Conservation (phyloP, 2,329 filamentous ascomycete genomes). For the Cadophora sp. region DNA sequence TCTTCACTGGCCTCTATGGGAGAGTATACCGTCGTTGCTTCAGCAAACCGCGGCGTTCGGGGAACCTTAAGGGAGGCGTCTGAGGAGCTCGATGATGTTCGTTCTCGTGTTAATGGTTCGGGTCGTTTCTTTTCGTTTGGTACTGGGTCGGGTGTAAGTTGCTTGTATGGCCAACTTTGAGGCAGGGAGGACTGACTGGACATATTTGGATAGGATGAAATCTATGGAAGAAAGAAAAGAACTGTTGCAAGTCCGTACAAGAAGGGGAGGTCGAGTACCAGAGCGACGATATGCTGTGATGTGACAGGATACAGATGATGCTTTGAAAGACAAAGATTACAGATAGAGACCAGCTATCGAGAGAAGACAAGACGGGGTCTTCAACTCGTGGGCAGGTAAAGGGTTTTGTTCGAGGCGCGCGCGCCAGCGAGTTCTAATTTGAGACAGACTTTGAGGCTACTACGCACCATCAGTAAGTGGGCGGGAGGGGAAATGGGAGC, state of each 20-base stretch:
- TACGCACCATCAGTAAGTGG: conserved; percentile 33
- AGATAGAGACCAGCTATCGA: conserved; percentile 47
- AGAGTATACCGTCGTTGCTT: conserved; percentile 80
- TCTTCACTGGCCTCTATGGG: conserved; percentile 65
- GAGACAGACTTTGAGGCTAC: conserved; percentile 38
- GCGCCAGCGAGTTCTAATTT: conserved; percentile 40
- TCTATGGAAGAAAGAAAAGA: conserved; percentile 25
- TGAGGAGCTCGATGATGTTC: conserved; percentile 53
- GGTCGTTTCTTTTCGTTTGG: conserved; percentile 40
- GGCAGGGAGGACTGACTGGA: conserved; percentile 35
- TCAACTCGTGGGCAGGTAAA: conserved; percentile 36
- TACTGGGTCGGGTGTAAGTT: conserved; percentile 34
- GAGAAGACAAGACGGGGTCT: conserved; percentile 35
- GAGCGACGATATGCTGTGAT: conserved; percentile 24
- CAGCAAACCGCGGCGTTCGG: conserved; percentile 79
- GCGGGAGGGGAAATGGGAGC: conserved; percentile 34
- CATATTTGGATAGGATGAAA: conserved; percentile 34
- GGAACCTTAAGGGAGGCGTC: conserved; percentile 62
- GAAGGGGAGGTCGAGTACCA: conserved; percentile 33
- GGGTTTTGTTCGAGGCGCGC: conserved; percentile 43
- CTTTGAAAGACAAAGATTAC: conserved; percentile 37
- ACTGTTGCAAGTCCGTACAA: conserved; percentile 24
- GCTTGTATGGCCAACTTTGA: conserved; percentile 30
- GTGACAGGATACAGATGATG: conserved; percentile 21
- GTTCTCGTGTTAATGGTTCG: conserved; percentile 36